These are phyloP conservation scores for Comarum palustre DNA, from an alignment of 306 rosid genomes.

Conservation along the genomic window DNA sequence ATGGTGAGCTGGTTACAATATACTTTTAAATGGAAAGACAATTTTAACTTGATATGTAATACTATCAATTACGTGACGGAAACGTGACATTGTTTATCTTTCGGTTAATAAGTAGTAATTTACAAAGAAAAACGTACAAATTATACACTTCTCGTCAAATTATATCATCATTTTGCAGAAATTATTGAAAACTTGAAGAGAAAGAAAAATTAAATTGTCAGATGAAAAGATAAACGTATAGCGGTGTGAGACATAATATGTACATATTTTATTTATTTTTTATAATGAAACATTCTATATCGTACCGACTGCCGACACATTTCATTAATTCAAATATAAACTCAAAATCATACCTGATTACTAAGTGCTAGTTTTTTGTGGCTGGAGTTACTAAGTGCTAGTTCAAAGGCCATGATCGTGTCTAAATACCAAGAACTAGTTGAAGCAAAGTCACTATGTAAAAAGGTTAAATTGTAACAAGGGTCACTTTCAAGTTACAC, in stretches of 20 bases:
- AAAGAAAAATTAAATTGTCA: background rate
- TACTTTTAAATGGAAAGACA: background rate
- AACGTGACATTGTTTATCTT: background rate
- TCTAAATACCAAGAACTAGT: background rate
- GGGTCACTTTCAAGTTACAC: slow-evolving; percentile 1
- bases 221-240: background rate
- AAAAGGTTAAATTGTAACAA: background rate
- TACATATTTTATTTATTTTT: background rate
- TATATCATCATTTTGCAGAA: background rate
- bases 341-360: background rate
- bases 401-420: background rate
- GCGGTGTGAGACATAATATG: fast-evolving
- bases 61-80: background rate
- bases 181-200: background rate
- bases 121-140: too few relatives aligned
- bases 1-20: background rate
- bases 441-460: background rate
- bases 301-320: background rate
- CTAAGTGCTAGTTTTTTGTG: background rate
- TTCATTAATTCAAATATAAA: background rate
- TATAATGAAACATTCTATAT: too few relatives aligned
- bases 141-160: background rate
- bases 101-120: background rate
- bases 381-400: background rate
- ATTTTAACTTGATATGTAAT: background rate